Conservation (phyloP, 371 early-diverging fungal species). For the Capillidium heterosporum region DNA sequence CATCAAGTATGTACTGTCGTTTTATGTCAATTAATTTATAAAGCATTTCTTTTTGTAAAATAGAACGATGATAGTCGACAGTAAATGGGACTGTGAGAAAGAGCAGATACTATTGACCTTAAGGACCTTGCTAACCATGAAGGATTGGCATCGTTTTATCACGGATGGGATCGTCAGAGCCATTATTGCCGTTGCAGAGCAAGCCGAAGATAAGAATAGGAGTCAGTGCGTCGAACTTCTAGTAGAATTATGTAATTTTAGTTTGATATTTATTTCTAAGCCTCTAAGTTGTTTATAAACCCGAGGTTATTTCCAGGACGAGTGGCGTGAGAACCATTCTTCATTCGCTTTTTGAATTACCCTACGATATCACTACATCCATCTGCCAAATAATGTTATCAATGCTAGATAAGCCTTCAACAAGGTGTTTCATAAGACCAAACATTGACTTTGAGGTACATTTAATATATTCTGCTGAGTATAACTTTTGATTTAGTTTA, state of each 20-base stretch:
- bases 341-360: slow-evolving; percentile 50
- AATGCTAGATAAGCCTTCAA: slow-evolving; percentile 47
- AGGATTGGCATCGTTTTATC: neutral
- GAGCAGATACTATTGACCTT: neutral
- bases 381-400: slow-evolving; percentile 43
- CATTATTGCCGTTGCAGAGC: neutral
- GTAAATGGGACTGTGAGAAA: slow-evolving; percentile 2
- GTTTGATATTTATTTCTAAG: too few species aligned
- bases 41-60: neutral
- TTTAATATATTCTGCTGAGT: slow-evolving; percentile 1
- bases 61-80: neutral
- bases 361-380: slow-evolving; percentile 37
- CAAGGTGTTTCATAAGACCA: slow-evolving; percentile 46
- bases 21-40: neutral
- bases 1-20: neutral
- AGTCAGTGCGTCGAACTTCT: neutral
- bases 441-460: slow-evolving; percentile 54
- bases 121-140: neutral
- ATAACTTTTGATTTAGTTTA: slow-evolving; percentile 26
- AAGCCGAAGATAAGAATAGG: neutral
- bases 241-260: slow-evolving; percentile 1
- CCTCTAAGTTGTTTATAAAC: neutral
- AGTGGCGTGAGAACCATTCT: slow-evolving; percentile 54
- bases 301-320: neutral
- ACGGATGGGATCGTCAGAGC: slow-evolving; percentile 1